phyloP scores from a whole-genome alignment of 306 rosid species.

The Pterocarpus macrocarpus region DNA sequence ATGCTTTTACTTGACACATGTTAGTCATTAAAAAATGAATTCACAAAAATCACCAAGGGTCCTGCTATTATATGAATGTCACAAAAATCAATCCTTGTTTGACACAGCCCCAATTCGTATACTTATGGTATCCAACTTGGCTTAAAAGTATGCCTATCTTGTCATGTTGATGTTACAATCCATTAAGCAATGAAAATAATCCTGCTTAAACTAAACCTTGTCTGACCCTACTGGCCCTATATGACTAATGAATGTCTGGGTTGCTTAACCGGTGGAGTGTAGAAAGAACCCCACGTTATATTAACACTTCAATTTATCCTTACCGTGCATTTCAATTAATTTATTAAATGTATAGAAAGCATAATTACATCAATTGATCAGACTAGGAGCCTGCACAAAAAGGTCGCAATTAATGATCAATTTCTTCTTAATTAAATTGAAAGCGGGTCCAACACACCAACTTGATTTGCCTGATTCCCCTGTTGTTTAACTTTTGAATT shows the following conservation, averaged over 20 bases:
- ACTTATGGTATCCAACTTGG: conserved; percentile 42
- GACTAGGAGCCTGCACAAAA: neutral
- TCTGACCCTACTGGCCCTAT: conserved; percentile 28
- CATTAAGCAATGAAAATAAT: conserved; percentile 32
- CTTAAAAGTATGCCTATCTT: conserved; percentile 42
- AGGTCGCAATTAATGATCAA: conserved; percentile 11
- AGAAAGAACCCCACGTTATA: conserved; percentile 24
- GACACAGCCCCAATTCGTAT: conserved; percentile 22
- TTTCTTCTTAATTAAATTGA: conserved; percentile 31
- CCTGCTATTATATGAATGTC: neutral
- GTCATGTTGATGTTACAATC: conserved; percentile 36
- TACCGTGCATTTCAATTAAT: neutral
- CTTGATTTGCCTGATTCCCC: conserved; percentile 10
- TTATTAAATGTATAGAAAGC: neutral
- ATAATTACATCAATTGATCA: conserved; percentile 11
- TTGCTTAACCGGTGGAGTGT: neutral
- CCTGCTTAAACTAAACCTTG: conserved; percentile 23
- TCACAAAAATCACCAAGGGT: too few relatives aligned
- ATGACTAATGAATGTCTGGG: neutral
- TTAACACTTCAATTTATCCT: conserved; percentile 15
- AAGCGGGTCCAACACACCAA: conserved; percentile 21
- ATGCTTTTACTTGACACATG: too few relatives aligned
- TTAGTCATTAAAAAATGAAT: too few relatives aligned
- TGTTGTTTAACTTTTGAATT: conserved; percentile 13
- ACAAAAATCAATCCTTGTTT: neutral